Percentiles rank a stretch among this genome's conserved stretches.
Evolutionary conservation across 75 land plant species (phyloP).

Genomic region (Larix kaempferi): DNA sequence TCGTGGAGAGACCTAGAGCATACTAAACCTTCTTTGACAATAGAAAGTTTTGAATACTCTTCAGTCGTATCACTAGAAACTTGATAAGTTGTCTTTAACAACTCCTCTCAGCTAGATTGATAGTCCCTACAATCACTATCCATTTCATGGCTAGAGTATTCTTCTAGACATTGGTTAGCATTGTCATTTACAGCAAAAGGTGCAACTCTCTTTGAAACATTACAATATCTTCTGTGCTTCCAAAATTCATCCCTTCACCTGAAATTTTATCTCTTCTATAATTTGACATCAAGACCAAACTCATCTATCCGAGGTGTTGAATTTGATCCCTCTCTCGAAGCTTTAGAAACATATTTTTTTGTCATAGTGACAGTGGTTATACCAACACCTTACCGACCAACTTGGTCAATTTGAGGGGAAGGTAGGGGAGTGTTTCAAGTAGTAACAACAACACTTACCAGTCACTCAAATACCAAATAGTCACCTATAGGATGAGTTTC

Average conservation of each 20-base stretch:
- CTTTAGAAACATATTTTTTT: slow-evolving; percentile 48
- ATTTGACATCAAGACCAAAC: slow-evolving; percentile 85
- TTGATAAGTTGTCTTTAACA: slow-evolving; percentile 66
- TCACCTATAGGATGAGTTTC: too few species aligned
- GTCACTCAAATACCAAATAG: too few species aligned
- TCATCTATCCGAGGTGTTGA: slow-evolving; percentile 75
- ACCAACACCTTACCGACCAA: slow-evolving; percentile 53
- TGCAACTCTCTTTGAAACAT: slow-evolving; percentile 40
- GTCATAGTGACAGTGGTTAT: slow-evolving; percentile 46
- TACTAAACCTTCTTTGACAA: slow-evolving; percentile 77
- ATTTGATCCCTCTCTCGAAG: slow-evolving; percentile 35
- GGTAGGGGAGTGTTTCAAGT: too few species aligned
- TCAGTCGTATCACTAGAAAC: slow-evolving; percentile 91
- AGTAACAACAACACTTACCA: too few species aligned
- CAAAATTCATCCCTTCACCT: slow-evolving; percentile 65
- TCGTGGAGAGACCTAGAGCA: too few species aligned
- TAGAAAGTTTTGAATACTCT: slow-evolving; percentile 67
- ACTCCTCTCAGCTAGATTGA: slow-evolving; percentile 47
- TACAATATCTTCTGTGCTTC: slow-evolving; percentile 43
- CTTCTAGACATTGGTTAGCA: slow-evolving; percentile 49
- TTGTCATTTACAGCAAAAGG: slow-evolving; percentile 14
- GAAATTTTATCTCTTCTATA: slow-evolving; percentile 68
- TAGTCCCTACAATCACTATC: slow-evolving; percentile 81
- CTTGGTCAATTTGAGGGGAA: too few species aligned
- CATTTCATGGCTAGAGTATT: slow-evolving; percentile 90